Evolutionary conservation across 1,139 yeast genomes (phyloP).

Genomic region (Zygoascus meyerae): DNA sequence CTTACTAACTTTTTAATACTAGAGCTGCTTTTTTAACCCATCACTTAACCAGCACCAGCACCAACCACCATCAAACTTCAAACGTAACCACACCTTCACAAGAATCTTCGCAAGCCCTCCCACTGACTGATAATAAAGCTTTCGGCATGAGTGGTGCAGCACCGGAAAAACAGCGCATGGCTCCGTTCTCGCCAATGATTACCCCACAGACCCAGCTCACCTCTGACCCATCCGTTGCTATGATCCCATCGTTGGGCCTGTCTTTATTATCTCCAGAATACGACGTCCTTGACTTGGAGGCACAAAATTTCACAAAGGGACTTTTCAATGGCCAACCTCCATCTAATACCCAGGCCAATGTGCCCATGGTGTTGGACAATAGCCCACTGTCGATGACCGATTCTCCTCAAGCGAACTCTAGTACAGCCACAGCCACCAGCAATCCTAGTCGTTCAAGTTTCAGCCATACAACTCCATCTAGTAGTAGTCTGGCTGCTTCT

Average conservation of each 20-base stretch:
- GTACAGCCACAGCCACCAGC: conserved; percentile 8
- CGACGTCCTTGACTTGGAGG: conserved; percentile 11
- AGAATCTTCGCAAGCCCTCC: no score
- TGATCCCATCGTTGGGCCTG: conserved; percentile 3
- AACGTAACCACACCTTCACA: background rate
- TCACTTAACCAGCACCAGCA: no score
- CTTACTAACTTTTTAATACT: background rate
- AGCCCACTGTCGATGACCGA: conserved; percentile 13
- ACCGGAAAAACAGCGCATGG: conserved; percentile 6
- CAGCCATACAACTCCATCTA: background rate
- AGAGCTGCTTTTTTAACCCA: no score
- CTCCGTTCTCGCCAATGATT: conserved; percentile 15
- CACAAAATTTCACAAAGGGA: conserved; percentile 1
- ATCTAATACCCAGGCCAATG: background rate
- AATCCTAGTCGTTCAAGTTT: background rate
- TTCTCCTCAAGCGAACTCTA: conserved; percentile 10
- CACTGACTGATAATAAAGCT: background rate
- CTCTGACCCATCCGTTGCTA: conserved; percentile 7
- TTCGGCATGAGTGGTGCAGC: background rate
- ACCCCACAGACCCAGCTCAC: conserved; percentile 12
- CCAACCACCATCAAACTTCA: background rate
- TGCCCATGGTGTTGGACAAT: conserved; percentile 9
- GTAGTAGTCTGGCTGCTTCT: background rate
- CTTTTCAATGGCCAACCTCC: background rate
- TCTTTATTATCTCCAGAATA: conserved; percentile 13